Base-by-base conservation (phyloP, 768 basidiomycete species). In the Leccinellum albellum region DNA sequence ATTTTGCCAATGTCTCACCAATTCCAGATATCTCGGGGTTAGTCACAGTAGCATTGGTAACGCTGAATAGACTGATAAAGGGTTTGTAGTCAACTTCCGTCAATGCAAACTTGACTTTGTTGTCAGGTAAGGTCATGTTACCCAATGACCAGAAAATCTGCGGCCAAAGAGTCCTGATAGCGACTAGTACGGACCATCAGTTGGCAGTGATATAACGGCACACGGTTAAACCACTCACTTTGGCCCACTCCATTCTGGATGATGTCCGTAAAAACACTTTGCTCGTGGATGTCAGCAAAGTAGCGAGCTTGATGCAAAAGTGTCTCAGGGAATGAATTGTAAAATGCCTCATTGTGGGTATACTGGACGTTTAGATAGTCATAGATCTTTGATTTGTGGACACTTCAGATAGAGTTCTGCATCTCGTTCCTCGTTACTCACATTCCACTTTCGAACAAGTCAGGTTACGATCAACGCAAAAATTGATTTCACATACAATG, bases 31-130 rank as follows among this genome's bases (percentile, higher is more conserved):
- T 69, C 56, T 87, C 81, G 1, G 87, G 87, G 65, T 82, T 76
- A 15, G 80, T 76, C 54, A 80, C 70, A 37, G 77, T 70, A 56
- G 86, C 76, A 52, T 88, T 88, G 17, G 88, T 86, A 69, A 88
- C 83, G 61, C 84, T 83, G 79, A 95, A 88, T 69, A 94, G 74
- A 32, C 89, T 90, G 66, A 94, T 86, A 79, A 94, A 91, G 12
- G 91, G 86, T 73, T 94, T 91, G 77, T 94, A 94, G 59, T 90
- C 88, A 7, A 87, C 83, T 73, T 87, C 83, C 59, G 88, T 79
- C 63, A 92, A 73, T 66, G 86, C 79, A 69, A 94, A 77, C 68
- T 90, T 87, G 54, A 94, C 81, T 31, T 86, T 86, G 73, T 90
- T 87, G 60, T 78, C 80, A 59, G 85, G 79, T 74, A 83, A 83